Percentiles rank a stretch among this genome's conserved stretches.
These are phyloP conservation scores for Claviceps digitariae DNA, from an alignment of 2,329 filamentous ascomycete genomes.

Conservation along the genomic window DNA sequence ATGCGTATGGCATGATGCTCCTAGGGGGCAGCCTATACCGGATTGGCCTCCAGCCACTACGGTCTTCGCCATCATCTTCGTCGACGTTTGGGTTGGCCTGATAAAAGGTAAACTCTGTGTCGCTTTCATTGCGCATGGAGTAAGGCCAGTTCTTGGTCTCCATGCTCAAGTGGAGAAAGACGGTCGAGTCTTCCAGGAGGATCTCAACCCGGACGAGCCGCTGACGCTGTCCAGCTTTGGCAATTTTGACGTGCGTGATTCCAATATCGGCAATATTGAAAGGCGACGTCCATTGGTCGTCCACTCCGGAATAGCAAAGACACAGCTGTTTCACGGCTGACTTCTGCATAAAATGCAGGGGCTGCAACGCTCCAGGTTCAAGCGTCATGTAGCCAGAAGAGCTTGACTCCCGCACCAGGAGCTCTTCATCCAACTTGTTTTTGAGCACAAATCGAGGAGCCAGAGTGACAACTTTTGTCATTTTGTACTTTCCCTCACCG, in stretches of 20 bases:
- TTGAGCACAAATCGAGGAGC: constrained; percentile 87
- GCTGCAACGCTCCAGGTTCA: constrained; percentile 64
- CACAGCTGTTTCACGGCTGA: constrained; percentile 76
- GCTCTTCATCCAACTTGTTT: constrained; percentile 79
- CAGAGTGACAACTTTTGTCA: constrained; percentile 90
- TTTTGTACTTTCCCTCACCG: constrained; percentile 93
- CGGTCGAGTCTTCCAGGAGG: constrained; percentile 81
- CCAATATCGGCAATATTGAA: constrained; percentile 96
- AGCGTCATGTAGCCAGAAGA: constrained; percentile 75
- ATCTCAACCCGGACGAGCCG: constrained; percentile 78
- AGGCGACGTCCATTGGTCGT: constrained; percentile 94
- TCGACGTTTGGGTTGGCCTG: constrained; percentile 88
- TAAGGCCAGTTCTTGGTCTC: constrained; percentile 97
- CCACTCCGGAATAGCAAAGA: constrained; percentile 82
- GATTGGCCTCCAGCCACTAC: constrained; percentile 82
- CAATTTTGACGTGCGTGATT: constrained; percentile 83
- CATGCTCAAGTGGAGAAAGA: constrained; percentile 81
- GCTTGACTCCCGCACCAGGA: constrained; percentile 82
- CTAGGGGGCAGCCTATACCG: constrained; percentile 82
- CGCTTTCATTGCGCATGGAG: constrained; percentile 96
- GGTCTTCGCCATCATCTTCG: constrained; percentile 73
- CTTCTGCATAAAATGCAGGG: constrained; percentile 81
- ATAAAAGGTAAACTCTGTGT: constrained; percentile 92
- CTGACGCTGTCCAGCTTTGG: constrained; percentile 80
- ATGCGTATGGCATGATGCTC: constrained; percentile 98